These are phyloP conservation scores for Echeveria elegans DNA, from an alignment of 164 flowering plant species.

Conservation along the genomic window DNA sequence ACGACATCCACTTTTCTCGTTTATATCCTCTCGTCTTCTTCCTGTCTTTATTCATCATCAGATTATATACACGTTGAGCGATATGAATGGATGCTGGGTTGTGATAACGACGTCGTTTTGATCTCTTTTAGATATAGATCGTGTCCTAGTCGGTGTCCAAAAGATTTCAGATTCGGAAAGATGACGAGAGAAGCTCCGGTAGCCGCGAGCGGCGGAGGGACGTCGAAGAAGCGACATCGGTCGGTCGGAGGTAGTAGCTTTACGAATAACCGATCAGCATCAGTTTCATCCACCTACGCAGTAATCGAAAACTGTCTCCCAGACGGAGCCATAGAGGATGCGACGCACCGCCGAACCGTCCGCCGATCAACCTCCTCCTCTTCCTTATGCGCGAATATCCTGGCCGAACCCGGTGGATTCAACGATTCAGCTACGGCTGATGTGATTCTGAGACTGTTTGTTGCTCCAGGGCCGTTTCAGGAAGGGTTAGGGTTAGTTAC, in stretches of 20 bases:
- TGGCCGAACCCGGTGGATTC: constrained; percentile 28
- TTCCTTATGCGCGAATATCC: constrained; percentile 10
- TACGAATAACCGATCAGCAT: background rate
- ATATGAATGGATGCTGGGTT: too few relatives aligned
- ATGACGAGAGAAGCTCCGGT: constrained; percentile 1
- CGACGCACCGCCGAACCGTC: constrained; percentile 11
- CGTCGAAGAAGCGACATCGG: constrained; percentile 8
- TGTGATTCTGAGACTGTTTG: constrained; percentile 46
- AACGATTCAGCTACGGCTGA: constrained; percentile 59
- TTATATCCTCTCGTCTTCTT: too few relatives aligned
- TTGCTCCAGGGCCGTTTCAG: constrained; percentile 21
- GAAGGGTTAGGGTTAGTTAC: background rate
- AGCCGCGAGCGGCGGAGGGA: constrained; percentile 2
- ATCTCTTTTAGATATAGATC: too few relatives aligned
- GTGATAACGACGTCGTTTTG: too few relatives aligned
- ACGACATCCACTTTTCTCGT: too few relatives aligned
- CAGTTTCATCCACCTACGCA: background rate
- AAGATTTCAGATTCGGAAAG: background rate
- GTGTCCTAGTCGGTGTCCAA: too few relatives aligned
- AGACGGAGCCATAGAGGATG: constrained; percentile 1
- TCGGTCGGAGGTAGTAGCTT: background rate
- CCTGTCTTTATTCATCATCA: too few relatives aligned
- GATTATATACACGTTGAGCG: too few relatives aligned
- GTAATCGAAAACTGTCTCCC: constrained; percentile 6
- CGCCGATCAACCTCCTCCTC: constrained; percentile 17